Evolutionary conservation across 2,329 filamentous ascomycete genomes (phyloP).

Genomic region (Xylaria sp.): DNA sequence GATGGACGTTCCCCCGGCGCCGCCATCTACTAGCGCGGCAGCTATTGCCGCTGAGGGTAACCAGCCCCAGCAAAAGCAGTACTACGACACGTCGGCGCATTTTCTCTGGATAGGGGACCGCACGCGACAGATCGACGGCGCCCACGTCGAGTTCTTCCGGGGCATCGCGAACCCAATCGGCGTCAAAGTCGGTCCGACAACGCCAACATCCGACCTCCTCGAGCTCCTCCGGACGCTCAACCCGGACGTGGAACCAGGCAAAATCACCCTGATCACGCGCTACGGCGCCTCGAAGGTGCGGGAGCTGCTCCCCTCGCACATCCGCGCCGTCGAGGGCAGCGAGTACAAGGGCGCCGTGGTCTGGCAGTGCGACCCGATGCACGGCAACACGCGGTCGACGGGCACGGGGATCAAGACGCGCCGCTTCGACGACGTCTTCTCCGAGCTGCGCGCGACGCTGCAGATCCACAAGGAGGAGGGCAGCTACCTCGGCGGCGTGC

Average conservation of each 20-base stretch:
- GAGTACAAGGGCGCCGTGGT: slow-evolving; percentile 76
- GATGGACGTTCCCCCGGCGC: slow-evolving; percentile 69
- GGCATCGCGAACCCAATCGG: slow-evolving; percentile 96
- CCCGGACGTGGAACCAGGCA: slow-evolving; percentile 82
- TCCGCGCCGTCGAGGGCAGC: slow-evolving; percentile 85
- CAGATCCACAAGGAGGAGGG: slow-evolving; percentile 84
- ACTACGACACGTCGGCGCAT: slow-evolving; percentile 94
- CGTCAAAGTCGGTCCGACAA: slow-evolving; percentile 93
- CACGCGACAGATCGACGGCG: slow-evolving; percentile 91
- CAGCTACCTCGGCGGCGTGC: slow-evolving; percentile 91
- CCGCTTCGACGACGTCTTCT: slow-evolving; percentile 88
- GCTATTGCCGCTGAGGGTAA: slow-evolving; percentile 45
- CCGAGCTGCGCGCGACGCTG: slow-evolving; percentile 84
- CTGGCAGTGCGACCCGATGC: slow-evolving; percentile 99
- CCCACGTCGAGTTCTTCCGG: slow-evolving; percentile 97
- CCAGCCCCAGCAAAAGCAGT: slow-evolving; percentile 61
- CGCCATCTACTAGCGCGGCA: slow-evolving; percentile 25
- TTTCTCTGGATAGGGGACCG: slow-evolving; percentile 99
- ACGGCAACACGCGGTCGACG: slow-evolving; percentile 81
- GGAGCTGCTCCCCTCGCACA: slow-evolving; percentile 82
- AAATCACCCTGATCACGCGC: slow-evolving; percentile 95
- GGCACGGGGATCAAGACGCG: slow-evolving; percentile 88
- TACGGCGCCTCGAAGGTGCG: slow-evolving; percentile 86
- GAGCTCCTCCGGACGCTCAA: slow-evolving; percentile 86
- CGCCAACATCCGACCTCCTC: slow-evolving; percentile 79